A percentile compares a stretch with the other conserved stretches of the same genome.
phyloP scores from a whole-genome alignment of 352 stramenopile species.

The Phytophthora melonis region DNA sequence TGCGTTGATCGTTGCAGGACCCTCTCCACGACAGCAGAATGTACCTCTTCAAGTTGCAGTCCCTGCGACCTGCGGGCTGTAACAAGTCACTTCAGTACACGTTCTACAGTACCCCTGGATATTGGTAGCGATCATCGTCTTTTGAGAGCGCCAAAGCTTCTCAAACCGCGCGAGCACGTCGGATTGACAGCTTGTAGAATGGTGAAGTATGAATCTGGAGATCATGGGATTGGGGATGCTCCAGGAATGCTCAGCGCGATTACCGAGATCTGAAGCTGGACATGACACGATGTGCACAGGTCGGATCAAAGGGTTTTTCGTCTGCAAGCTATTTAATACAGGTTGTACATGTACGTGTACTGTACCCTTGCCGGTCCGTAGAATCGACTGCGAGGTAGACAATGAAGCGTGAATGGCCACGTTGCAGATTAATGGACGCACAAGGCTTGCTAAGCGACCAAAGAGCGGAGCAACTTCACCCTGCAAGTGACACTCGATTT shows the following conservation, averaged over 20 bases:
- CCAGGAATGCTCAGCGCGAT: not conserved
- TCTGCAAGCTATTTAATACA: not conserved
- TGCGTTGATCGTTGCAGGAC: not conserved
- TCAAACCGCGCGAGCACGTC: not conserved
- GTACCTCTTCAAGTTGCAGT: conserved; percentile 6
- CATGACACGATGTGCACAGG: conserved; percentile 1
- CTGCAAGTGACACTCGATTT: conserved; percentile 3
- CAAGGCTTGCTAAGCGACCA: not conserved
- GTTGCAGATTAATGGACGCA: not conserved
- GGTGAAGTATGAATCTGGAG: not conserved
- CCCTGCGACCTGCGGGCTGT: not conserved
- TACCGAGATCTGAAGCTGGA: conserved; percentile 2
- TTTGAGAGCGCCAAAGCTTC: not conserved
- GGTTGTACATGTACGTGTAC: not conserved
- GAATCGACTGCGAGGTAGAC: not conserved
- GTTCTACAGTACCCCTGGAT: not conserved
- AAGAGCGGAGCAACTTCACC: not conserved
- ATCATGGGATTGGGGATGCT: conserved; percentile 8
- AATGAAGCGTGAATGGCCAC: not conserved
- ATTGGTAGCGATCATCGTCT: not conserved
- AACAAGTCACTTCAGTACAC: not conserved
- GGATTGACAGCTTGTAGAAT: not conserved
- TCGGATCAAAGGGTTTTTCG: conserved; percentile 3
- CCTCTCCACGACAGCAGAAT: not conserved
- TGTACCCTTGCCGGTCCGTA: not conserved